Conservation (phyloP, 805 yeast genomes). For the Cyberlindnera petersonii region DNA sequence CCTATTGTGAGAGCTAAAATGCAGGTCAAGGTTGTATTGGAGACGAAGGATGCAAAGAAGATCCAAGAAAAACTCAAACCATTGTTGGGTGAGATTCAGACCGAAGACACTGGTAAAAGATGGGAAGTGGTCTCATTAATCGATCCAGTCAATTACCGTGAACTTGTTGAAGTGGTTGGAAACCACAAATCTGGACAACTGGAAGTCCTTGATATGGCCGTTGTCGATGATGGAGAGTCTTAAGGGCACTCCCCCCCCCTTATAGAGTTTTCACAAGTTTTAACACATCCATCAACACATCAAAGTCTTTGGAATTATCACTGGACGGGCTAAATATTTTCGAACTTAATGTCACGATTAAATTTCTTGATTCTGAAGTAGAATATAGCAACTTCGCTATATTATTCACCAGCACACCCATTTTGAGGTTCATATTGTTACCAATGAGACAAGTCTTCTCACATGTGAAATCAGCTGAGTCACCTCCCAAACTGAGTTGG, state of each 20-base stretch:
- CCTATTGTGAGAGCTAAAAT: conserved; percentile 94
- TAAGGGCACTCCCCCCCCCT: background rate
- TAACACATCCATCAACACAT: conserved; percentile 17
- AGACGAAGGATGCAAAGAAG: conserved; percentile 48
- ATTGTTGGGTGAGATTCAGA: conserved; percentile 40
- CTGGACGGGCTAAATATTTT: conserved; percentile 16
- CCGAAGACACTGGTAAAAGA: conserved; percentile 38
- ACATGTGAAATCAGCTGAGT: conserved; percentile 38
- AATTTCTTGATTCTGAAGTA: conserved; percentile 16
- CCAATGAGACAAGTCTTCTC: conserved; percentile 27
- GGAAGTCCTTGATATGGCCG: conserved; percentile 88
- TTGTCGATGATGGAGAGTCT: conserved; percentile 54
- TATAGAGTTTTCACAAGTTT: conserved; percentile 11
- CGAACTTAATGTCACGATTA: conserved; percentile 26
- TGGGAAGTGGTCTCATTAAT: conserved; percentile 66
- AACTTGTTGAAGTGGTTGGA: conserved; percentile 54
- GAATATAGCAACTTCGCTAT: conserved; percentile 23
- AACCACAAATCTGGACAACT: conserved; percentile 56
- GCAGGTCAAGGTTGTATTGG: conserved; percentile 69
- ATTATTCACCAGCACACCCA: conserved; percentile 23
- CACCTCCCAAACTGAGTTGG: conserved; percentile 5
- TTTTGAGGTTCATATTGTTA: conserved; percentile 13
- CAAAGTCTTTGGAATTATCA: conserved; percentile 12
- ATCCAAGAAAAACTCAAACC: conserved; percentile 40
- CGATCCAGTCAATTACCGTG: conserved; percentile 81